These are phyloP conservation scores for Exophiala alcalophila DNA, from an alignment of 2,329 filamentous ascomycete species.

Conservation along the genomic window DNA sequence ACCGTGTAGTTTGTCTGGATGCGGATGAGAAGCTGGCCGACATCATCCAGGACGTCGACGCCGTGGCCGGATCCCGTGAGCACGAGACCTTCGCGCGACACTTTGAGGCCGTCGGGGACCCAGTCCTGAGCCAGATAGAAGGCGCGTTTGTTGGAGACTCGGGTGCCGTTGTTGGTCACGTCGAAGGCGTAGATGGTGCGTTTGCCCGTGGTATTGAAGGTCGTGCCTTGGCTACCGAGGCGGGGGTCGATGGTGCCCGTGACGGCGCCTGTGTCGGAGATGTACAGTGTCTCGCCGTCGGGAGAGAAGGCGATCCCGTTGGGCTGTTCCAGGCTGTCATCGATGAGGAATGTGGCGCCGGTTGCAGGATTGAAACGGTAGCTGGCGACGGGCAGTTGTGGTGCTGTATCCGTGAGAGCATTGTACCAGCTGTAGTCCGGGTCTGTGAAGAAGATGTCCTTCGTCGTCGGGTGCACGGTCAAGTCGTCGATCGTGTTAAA, in stretches of 20 bases:
- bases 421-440: conserved; percentile 42
- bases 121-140: conserved; percentile 41
- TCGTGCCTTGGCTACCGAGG: conserved; percentile 23
- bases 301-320: conserved; percentile 46
- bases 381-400: conserved; percentile 38
- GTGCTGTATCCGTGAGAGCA: conserved; percentile 37
- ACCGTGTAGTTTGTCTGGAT: conserved; percentile 47
- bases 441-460: conserved; percentile 53
- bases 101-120: conserved; percentile 45
- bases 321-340: conserved; percentile 40
- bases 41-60: conserved; percentile 41
- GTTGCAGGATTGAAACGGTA: conserved; percentile 41
- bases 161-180: conserved; percentile 36
- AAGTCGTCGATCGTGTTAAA: conserved; percentile 46
- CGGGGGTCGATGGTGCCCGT: conserved; percentile 32
- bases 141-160: conserved; percentile 40
- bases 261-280: conserved; percentile 41
- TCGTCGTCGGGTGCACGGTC: conserved; percentile 40
- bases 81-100: conserved; percentile 42
- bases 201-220: conserved; percentile 25
- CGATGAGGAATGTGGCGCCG: conserved; percentile 37
- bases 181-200: conserved; percentile 39
- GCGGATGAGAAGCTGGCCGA: conserved; percentile 39
- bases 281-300: conserved; percentile 40
- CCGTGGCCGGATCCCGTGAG: conserved; percentile 41